Percentiles rank a stretch among this genome's conserved stretches.
Conservation (phyloP, 2,329 filamentous ascomycete genomes). For the Penicillium sp. region DNA sequence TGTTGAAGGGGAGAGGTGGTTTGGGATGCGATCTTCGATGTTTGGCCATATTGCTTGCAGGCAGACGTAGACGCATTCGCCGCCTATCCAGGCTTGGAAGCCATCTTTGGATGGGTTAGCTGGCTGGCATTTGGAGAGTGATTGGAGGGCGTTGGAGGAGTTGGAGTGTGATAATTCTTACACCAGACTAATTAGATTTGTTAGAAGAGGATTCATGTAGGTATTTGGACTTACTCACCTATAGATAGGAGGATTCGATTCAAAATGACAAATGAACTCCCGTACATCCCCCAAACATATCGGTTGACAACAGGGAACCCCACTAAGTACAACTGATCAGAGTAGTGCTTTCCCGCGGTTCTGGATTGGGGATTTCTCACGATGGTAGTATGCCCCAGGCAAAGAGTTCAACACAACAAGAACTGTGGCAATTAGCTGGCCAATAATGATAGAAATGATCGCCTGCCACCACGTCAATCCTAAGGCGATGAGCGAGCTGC, state of each 20-base stretch:
- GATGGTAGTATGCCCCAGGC: slow-evolving; percentile 49
- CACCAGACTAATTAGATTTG: slow-evolving; percentile 15
- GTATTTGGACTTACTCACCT: slow-evolving; percentile 34
- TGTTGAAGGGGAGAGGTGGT: slow-evolving; percentile 46
- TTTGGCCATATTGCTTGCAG: slow-evolving; percentile 52
- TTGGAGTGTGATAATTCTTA: neutral
- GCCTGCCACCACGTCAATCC: slow-evolving; percentile 41
- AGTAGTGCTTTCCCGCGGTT: too few relatives aligned
- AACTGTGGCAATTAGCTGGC: slow-evolving; percentile 43
- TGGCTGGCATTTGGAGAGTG: too few relatives aligned
- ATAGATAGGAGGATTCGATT: slow-evolving; percentile 35
- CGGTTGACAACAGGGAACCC: slow-evolving; percentile 41
- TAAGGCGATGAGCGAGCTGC: slow-evolving; percentile 39
- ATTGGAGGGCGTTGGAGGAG: neutral
- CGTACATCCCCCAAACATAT: slow-evolving; percentile 38
- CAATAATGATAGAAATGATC: slow-evolving; percentile 34
- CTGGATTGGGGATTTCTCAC: slow-evolving; percentile 9
- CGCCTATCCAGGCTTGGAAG: slow-evolving; percentile 54
- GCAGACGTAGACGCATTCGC: slow-evolving; percentile 52
- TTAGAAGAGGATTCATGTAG: slow-evolving; percentile 36
- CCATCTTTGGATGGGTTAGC: slow-evolving; percentile 29
- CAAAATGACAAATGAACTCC: slow-evolving; percentile 29
- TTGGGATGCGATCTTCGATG: slow-evolving; percentile 49
- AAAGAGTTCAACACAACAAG: slow-evolving; percentile 51
- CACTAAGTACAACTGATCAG: slow-evolving; percentile 2